These are phyloP conservation scores for Cadophora malorum DNA, from an alignment of 2,329 filamentous ascomycete genomes.

Conservation along the genomic window DNA sequence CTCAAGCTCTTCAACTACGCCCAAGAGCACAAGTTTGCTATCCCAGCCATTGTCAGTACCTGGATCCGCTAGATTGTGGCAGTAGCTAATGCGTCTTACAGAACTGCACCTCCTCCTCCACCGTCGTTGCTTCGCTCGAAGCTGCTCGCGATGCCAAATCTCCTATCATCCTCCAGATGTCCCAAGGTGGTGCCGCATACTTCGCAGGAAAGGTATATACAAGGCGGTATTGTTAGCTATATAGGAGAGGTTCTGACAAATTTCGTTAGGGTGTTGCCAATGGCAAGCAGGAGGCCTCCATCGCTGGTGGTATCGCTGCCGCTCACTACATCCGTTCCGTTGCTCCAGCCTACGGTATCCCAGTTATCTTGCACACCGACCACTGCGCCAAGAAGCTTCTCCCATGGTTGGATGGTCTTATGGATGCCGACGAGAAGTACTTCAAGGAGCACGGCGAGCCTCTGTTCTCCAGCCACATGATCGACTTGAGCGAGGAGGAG, in stretches of 20 bases:
- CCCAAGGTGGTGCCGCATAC: slow-evolving; percentile 91
- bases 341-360: slow-evolving; percentile 85
- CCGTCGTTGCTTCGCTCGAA: slow-evolving; percentile 86
- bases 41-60: slow-evolving; percentile 74
- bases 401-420: slow-evolving; percentile 95
- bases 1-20: slow-evolving; percentile 74
- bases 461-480: slow-evolving; percentile 98
- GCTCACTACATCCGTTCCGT: slow-evolving; percentile 93
- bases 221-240: slow-evolving; percentile 4
- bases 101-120: slow-evolving; percentile 95
- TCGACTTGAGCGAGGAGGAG: slow-evolving; percentile 91
- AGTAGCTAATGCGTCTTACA: slow-evolving; percentile 38
- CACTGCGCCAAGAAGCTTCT: slow-evolving; percentile 99
- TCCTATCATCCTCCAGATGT: slow-evolving; percentile 91
- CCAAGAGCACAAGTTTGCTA: slow-evolving; percentile 85
- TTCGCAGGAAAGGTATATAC: slow-evolving; percentile 79
- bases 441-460: slow-evolving; percentile 94
- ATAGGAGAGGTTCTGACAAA: slow-evolving; percentile 26
- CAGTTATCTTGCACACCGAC: slow-evolving; percentile 94
- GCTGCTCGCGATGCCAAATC: slow-evolving; percentile 91
- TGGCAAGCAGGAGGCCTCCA: slow-evolving; percentile 82
- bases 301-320: slow-evolving; percentile 85
- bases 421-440: slow-evolving; percentile 91
- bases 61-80: background rate
- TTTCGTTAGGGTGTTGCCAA: slow-evolving; percentile 73